Base-by-base conservation (phyloP, 306 rosid species). In the Dryas alaskensis region DNA sequence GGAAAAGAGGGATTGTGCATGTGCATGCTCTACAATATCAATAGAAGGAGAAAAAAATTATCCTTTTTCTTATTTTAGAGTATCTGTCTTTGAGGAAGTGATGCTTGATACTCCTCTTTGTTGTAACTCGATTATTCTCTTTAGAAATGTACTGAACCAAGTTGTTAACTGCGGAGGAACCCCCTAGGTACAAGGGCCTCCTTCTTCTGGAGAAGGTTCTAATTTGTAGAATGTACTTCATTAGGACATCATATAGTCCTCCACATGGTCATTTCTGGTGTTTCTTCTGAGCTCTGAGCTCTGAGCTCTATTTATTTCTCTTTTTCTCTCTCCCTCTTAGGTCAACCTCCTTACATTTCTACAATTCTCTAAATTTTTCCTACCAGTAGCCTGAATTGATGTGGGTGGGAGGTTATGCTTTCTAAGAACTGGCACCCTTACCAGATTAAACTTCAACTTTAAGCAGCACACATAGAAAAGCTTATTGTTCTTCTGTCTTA, bases 241-340 rank as follows among this genome's bases (percentile, higher is more conserved):
- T 63, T 7, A 10, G 9, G 44, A 40, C 49, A 63, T 31, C 50
- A 2, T 6, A 0, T 39, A 11, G 44, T 61, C 47, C 10, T 63
- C 4, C 13, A 1, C 4, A 8, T 37, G 13, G 50, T 16, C 4
- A 50, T 8, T 8, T 17, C 31, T 63, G 68, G 10, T 16, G 68
- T 49, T 46, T 63, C 27, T 63, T 63, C 49, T 22, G n/a, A n/a
- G 67, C n/a, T 37, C 49, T 22, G n/a, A n/a, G 67, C n/a, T 37
- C 0, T 31, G 46, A 6, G 46, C 16, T 60, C 22, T 9, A 8
- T 48, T 11, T 48, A 3, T 48, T 48, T 48, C 52, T 48, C 3
- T 48, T 12, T 10, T 60, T 31, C 48, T 45, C 19, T 42, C 6
- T 9, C 50, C 13, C 50, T 42, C 48, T 0, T 63, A 5, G 49